Percentiles rank a stretch among this genome's conserved stretches.
Conservation (phyloP, 306 rosid species). For the Pterocarpus santalinus region DNA sequence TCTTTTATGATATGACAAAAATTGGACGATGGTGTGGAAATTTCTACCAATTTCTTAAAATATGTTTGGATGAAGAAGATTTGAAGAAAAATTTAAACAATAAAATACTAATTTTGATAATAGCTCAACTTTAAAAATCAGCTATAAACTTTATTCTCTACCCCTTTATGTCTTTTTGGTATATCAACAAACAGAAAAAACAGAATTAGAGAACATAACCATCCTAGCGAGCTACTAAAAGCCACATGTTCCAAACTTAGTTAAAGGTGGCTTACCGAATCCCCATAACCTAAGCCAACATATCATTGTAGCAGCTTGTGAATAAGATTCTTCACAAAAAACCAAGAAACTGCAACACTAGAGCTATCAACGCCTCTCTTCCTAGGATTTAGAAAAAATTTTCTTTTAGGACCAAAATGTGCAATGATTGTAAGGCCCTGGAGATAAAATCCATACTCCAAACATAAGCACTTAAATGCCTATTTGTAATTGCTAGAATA, state of each 20-base stretch:
- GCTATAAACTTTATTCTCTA: not conserved
- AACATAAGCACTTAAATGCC: not conserved
- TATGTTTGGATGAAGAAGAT: not conserved
- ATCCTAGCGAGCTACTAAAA: not conserved
- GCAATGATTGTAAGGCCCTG: not conserved
- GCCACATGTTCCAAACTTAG: not conserved
- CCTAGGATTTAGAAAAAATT: not conserved
- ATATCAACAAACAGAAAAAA: conserved; percentile 10
- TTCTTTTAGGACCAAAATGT: not conserved
- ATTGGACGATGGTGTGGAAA: not conserved
- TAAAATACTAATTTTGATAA: not conserved
- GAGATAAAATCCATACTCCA: not conserved
- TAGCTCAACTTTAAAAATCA: not conserved
- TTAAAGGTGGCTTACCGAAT: not conserved
- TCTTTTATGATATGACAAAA: too few species aligned
- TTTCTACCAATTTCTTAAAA: not conserved
- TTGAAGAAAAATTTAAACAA: not conserved
- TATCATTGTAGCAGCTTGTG: not conserved
- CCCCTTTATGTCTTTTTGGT: not conserved
- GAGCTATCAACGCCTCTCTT: not conserved
- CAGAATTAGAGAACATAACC: conserved; percentile 6
- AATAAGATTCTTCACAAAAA: conserved; percentile 23
- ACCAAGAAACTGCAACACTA: not conserved
- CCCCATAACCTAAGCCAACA: not conserved
- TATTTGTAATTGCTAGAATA: not conserved